Evolutionary conservation across 768 basidiomycete genomes (phyloP).

Genomic region (Serendipita indica): DNA sequence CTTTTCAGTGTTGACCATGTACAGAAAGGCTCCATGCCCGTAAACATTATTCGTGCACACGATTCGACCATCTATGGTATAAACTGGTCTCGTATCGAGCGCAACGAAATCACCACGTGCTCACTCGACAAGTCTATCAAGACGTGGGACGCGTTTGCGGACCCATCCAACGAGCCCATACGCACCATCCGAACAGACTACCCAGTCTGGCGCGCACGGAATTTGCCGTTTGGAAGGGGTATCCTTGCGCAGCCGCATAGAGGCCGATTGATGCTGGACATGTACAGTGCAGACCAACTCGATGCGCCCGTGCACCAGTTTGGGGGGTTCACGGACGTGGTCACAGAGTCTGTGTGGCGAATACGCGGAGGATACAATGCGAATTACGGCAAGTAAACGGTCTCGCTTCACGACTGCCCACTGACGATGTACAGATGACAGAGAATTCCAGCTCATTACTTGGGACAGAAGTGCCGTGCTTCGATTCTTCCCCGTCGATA

Average conservation of each 20-base stretch:
- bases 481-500: conserved; percentile 76
- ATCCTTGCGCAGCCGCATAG: conserved; percentile 79
- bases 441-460: conserved; percentile 48
- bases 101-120: conserved; percentile 82
- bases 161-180: conserved; percentile 27
- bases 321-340: conserved; percentile 81
- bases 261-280: conserved; percentile 67
- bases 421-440: conserved; percentile 25
- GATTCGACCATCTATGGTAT: conserved; percentile 92
- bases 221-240: conserved; percentile 84
- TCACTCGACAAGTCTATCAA: conserved; percentile 91
- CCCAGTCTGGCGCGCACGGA: conserved; percentile 88
- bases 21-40: conserved; percentile 79
- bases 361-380: conserved; percentile 35
- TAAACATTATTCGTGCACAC: conserved; percentile 64
- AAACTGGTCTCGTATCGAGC: conserved; percentile 72
- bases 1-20: neutral
- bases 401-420: neutral
- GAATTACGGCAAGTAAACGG: conserved; percentile 28
- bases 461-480: conserved; percentile 87
- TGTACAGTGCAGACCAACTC: conserved; percentile 44
- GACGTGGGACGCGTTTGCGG: conserved; percentile 42
- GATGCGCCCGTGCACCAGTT: conserved; percentile 53
- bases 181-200: conserved; percentile 56
- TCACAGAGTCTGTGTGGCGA: conserved; percentile 98